Percentiles rank a stretch among this genome's conserved stretches.
Evolutionary conservation across 208 protist genomes (phyloP).

Genomic region (Entamoeba histolytica): DNA sequence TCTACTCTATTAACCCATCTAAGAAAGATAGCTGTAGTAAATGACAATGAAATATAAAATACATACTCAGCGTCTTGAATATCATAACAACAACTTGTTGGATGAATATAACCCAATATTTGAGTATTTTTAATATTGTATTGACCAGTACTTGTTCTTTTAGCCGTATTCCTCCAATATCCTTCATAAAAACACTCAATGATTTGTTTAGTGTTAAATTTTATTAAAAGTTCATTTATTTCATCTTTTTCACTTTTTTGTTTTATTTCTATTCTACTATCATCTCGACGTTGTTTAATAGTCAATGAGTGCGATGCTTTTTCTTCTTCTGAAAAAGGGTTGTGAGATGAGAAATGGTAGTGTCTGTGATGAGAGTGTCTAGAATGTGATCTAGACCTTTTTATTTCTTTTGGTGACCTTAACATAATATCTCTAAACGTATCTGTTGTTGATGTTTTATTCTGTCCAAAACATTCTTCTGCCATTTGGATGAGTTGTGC

Average conservation of each 20-base stretch:
- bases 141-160: not conserved
- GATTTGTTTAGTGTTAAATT: not conserved
- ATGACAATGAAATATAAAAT: not conserved
- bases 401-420: not conserved
- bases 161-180: not conserved
- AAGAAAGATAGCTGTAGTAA: not conserved
- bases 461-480: not conserved
- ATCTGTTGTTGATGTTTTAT: not conserved
- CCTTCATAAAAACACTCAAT: not conserved
- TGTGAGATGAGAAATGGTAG: too few species aligned
- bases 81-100: not conserved
- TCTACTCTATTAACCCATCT: not conserved
- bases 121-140: not conserved
- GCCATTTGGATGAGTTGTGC: not conserved
- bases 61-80: not conserved
- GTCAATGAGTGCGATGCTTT: too few species aligned
- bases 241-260: not conserved
- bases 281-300: not conserved
- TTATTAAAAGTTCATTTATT: not conserved
- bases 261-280: not conserved
- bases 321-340: too few species aligned
- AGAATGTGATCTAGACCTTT: not conserved
- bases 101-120: not conserved
- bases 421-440: too few species aligned
- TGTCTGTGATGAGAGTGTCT: not conserved